Evolutionary conservation across 176 grass and related monocot species (phyloP), one percentile per base, ranked within the genome.

Genomic region (Eragrostis nindensis): DNA sequence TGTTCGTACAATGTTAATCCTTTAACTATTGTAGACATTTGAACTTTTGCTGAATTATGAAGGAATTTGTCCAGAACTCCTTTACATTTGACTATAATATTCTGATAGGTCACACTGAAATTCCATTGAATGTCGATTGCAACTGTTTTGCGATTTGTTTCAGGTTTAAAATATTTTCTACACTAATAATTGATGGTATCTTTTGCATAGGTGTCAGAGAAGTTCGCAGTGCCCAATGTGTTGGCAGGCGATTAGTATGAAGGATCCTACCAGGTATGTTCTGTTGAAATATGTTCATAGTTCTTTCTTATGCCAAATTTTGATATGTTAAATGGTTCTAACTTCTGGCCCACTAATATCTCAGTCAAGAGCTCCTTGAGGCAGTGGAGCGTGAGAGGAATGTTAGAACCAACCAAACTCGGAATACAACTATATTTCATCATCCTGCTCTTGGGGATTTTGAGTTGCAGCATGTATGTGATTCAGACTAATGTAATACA

Each of bases 181-280:
- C 12, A n/a, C 76, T 83, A 67, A 68, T 81, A 69, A 47, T 90
- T 72, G 40, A 36, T 79, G 5, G 21, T 62, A 59, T 25, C n/a
- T 71, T 74, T 82, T 73, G 6, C 43, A 41, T 82, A 98, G 96
- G 96, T 98, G 90, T 40, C 96, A 98, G 75, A 88, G 96, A 81
- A 98, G 96, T 86, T 93, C 92, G 27, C 96, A 98, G 55, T 98
- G 96, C 73, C 96, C 96, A 46, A 98, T 98, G 92, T 98, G 96
- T 64, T 98, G 96, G 88, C 92, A 91, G 52, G 6, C 84, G 77
- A 89, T 98, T 69, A 87, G 78, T 75, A 82, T 98, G 92, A 94
- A 95, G 72, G 96, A 98, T 86, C 79, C 82, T 87, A 88, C 82
- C 81, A 98, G 96, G 96, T 80, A 86, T 82, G 87, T 82, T 56